Base-by-base conservation (phyloP, 1,284 basidiomycete species). In the Rhodotorula sp. region DNA sequence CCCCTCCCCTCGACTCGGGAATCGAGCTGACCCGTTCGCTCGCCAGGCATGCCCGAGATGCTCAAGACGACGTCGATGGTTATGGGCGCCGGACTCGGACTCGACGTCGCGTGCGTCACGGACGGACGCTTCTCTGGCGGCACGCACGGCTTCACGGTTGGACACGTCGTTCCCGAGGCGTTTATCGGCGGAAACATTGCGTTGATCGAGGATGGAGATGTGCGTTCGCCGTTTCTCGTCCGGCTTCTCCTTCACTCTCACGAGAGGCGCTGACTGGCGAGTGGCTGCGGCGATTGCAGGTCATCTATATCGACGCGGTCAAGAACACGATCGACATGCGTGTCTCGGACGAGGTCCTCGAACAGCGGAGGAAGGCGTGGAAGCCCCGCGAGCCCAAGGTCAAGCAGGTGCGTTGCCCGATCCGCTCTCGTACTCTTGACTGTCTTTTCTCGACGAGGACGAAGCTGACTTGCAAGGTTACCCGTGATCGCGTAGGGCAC, bases 91-190 rank as follows among this genome's bases (percentile, higher is more conserved):
- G 95, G 95, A 51, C 85, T 98, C 26, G 89, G 92, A 51, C 87
- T 89, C 69, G 89, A 90, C 62, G 94, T 94, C 5, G 94, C 94
- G 1, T 86, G 96, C 72, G 88, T 99, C 76, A 99, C 95, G 0
- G 95, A 99, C 80, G 95, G 95, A 56, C 87, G 95, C 53, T 99
- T 99, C 85, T 93, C 90, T 40, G 95, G 94, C 64, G 93, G 90
- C 76, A 91, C 90, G 56, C 91, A 92, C 80, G 90, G 91, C 22
- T 95, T 95, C 83, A 89, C 89, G 76, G 90, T 94, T 67, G 92
- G 93, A 6, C 93, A 96, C 77, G 91, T 96, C 75, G 92, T 92
- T 2, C 95, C 95, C 30, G 73, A 75, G 59, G 73, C 73, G 22
- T 68, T 67, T 30, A 87, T 88, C 40, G 93, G 93, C 50, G 93